Conservation (phyloP, 345 rosid genomes). For the Turritis glabra region DNA sequence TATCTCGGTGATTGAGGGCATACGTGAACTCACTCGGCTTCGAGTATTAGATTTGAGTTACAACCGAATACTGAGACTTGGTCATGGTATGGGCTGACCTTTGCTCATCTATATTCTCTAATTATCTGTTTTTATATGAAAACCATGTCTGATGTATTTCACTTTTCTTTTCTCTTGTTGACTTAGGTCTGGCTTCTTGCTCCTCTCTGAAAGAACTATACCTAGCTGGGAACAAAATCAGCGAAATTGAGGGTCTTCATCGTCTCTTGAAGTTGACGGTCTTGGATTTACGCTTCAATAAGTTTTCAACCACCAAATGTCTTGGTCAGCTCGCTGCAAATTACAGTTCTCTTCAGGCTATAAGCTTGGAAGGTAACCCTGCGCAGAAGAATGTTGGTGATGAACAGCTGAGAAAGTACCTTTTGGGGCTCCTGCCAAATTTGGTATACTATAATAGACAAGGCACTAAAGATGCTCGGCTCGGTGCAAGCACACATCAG, state of each 20-base stretch:
- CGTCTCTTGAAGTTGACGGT: conserved; percentile 81
- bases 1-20: conserved; percentile 82
- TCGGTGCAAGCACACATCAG: conserved; percentile 60
- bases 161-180: neutral
- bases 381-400: conserved; percentile 97
- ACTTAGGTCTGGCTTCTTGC: conserved; percentile 86
- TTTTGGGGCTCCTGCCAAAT: conserved; percentile 80
- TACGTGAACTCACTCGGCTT: conserved; percentile 89
- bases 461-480: conserved; percentile 69
- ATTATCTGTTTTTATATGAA: neutral
- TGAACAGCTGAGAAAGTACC: conserved; percentile 80
- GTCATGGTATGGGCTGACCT: conserved; percentile 68
- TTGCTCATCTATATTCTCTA: conserved; percentile 10
- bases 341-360: conserved; percentile 89
- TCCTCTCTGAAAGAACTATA: conserved; percentile 91
- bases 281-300: conserved; percentile 89
- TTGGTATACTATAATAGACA: conserved; percentile 81
- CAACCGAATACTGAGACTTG: conserved; percentile 79
- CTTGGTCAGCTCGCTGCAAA: conserved; percentile 98
- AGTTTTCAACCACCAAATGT: conserved; percentile 79
- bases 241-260: conserved; percentile 96
- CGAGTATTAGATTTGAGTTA: conserved; percentile 93
- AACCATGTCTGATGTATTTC: conserved; percentile 7
- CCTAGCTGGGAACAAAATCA: conserved; percentile 90
- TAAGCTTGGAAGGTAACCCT: conserved; percentile 96